These are phyloP conservation scores for Xylaria sp. DNA, from an alignment of 2,329 filamentous ascomycete genomes.

Conservation along the genomic window DNA sequence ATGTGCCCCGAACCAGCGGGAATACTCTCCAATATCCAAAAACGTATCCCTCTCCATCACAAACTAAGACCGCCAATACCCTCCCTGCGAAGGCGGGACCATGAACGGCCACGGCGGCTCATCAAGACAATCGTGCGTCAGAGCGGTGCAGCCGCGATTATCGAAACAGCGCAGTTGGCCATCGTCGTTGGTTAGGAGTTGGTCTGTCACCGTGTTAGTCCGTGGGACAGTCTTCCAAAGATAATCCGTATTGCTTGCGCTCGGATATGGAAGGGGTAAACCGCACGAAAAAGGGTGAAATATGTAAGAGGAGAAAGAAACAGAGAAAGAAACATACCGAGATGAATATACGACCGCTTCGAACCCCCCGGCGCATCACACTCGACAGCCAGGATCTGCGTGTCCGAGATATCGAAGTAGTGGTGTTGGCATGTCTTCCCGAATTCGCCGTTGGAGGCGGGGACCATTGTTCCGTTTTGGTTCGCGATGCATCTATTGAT, in stretches of 20 bases:
- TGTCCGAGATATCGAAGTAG: background rate
- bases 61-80: background rate
- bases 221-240: no score
- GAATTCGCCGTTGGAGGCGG: background rate
- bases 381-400: background rate
- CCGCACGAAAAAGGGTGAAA: no score
- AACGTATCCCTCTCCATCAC: background rate
- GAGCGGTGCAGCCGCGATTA: conserved; percentile 24
- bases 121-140: background rate
- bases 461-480: background rate
- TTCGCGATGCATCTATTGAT: background rate
- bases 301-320: background rate
- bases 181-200: background rate
- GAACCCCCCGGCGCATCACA: background rate
- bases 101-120: background rate
- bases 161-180: background rate
- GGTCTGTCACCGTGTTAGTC: background rate
- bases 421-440: background rate
- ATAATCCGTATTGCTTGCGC: no score
- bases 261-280: no score
- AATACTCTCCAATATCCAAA: background rate
- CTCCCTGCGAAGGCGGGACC: background rate
- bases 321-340: background rate
- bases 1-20: no score
- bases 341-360: background rate